Evolutionary conservation across 129 eudicot species (phyloP).

Genomic region (Heracleum sosnowskyi): DNA sequence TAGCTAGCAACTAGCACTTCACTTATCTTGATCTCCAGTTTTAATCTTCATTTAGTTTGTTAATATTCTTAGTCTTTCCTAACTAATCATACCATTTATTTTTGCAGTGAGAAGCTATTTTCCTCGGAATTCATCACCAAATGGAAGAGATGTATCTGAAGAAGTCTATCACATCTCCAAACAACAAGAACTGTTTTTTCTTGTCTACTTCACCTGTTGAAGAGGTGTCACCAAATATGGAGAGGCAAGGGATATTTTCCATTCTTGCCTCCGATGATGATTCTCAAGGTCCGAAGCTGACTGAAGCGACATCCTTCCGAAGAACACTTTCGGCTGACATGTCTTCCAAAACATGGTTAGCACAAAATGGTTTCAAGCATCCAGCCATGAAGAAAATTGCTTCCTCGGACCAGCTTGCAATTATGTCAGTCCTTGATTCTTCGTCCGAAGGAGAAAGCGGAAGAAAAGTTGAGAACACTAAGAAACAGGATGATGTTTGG

Average conservation of each 20-base stretch:
- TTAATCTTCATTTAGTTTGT: background rate
- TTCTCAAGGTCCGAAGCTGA: conserved; percentile 9
- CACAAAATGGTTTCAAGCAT: conserved; percentile 33
- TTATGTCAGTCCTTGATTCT: conserved; percentile 14
- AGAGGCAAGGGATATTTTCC: conserved; percentile 64
- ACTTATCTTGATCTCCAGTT: background rate
- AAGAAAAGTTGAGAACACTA: background rate
- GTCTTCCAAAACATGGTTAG: conserved; percentile 77
- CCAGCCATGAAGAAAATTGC: conserved; percentile 44
- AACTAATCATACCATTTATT: background rate
- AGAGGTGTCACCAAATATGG: conserved; percentile 9
- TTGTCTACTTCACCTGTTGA: conserved; percentile 1
- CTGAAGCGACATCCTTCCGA: conserved; percentile 32
- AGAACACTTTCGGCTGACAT: conserved; percentile 86
- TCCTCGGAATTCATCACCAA: background rate
- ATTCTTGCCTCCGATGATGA: conserved; percentile 44
- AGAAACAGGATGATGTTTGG: conserved; percentile 48
- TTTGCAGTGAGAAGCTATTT: conserved; percentile 19
- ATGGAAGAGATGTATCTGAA: background rate
- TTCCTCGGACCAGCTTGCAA: conserved; percentile 32
- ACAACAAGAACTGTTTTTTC: conserved; percentile 12
- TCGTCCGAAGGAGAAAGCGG: conserved; percentile 26
- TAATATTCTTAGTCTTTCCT: background rate
- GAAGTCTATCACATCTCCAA: conserved; percentile 10
- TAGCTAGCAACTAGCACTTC: conserved; percentile 20